Evolutionary conservation across 768 basidiomycete genomes (phyloP).

Genomic region (Cyclocybe cylindracea): DNA sequence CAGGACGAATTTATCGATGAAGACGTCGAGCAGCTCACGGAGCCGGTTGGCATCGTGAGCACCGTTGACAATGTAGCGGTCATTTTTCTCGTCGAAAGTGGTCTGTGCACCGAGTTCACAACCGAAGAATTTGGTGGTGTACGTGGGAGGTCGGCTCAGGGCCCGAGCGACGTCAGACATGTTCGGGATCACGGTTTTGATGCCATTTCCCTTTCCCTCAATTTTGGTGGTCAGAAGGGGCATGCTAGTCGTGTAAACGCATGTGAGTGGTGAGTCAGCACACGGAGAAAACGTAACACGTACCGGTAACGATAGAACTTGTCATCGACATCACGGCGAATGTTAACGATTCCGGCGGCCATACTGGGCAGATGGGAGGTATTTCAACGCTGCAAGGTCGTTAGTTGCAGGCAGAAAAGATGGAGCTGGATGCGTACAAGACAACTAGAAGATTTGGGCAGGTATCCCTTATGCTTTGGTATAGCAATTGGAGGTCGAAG

Average conservation of each 20-base stretch:
- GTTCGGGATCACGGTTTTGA: slow-evolving; percentile 98
- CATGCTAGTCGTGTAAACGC: slow-evolving; percentile 61
- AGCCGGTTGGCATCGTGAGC: slow-evolving; percentile 90
- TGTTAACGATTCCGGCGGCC: slow-evolving; percentile 88
- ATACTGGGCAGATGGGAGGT: slow-evolving; percentile 59
- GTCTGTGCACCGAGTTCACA: slow-evolving; percentile 98
- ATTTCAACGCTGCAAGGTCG: slow-evolving; percentile 55
- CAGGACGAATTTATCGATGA: slow-evolving; percentile 98
- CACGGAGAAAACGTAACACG: slow-evolving; percentile 19
- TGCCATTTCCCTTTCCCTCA: slow-evolving; percentile 99
- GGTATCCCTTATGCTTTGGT: slow-evolving; percentile 64
- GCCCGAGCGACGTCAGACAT: slow-evolving; percentile 98
- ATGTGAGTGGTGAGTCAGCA: background rate
- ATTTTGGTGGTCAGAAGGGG: slow-evolving; percentile 93
- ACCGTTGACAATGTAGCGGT: slow-evolving; percentile 98
- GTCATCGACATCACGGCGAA: slow-evolving; percentile 95
- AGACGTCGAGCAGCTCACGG: slow-evolving; percentile 91
- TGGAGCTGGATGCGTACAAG: slow-evolving; percentile 39
- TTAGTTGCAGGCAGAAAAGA: background rate
- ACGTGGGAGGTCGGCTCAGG: slow-evolving; percentile 90
- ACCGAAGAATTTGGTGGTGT: slow-evolving; percentile 99
- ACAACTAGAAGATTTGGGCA: slow-evolving; percentile 50
- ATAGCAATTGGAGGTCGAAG: slow-evolving; percentile 85
- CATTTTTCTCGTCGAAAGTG: slow-evolving; percentile 93
- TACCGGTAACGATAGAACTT: slow-evolving; percentile 95